Percentiles rank a stretch among this genome's conserved stretches.
These are phyloP conservation scores for Ophiostoma himal-ulmi DNA, from an alignment of 2,329 filamentous ascomycete genomes.

Conservation along the genomic window DNA sequence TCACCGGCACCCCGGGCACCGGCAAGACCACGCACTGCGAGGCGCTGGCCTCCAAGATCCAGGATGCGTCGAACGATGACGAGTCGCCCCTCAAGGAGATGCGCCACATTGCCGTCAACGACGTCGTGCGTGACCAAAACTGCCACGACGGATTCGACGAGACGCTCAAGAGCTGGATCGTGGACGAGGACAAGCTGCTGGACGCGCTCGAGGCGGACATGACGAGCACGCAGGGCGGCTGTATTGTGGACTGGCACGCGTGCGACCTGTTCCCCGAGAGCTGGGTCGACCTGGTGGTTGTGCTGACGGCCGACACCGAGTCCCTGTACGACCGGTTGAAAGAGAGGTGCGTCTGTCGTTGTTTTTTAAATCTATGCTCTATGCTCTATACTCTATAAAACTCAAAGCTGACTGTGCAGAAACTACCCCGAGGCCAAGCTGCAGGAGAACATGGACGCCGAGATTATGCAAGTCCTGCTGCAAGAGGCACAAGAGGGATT, in stretches of 20 bases:
- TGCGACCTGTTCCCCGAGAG: conserved; percentile 90
- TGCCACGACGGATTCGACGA: conserved; percentile 88
- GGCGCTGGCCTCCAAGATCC: conserved; percentile 64
- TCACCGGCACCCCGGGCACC: conserved; percentile 92
- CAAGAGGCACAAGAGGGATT: conserved; percentile 87
- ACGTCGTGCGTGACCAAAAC: conserved; percentile 79
- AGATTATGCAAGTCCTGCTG: conserved; percentile 93
- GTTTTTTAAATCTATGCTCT: not conserved
- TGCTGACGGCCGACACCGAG: conserved; percentile 74
- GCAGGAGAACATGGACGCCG: conserved; percentile 91
- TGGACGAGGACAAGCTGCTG: conserved; percentile 89
- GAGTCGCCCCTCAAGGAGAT: conserved; percentile 37
- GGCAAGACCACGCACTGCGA: conserved; percentile 94
- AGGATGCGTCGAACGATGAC: conserved; percentile 36
- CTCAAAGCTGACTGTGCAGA: conserved; percentile 35
- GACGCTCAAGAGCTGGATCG: conserved; percentile 79
- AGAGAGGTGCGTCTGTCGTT: conserved; percentile 57
- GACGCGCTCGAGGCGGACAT: conserved; percentile 73
- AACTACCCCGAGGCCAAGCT: conserved; percentile 82
- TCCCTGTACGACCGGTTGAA: conserved; percentile 78
- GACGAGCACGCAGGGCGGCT: conserved; percentile 72
- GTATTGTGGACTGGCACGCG: conserved; percentile 95
- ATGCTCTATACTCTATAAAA: not conserved
- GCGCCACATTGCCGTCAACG: conserved; percentile 80
- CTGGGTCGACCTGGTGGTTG: conserved; percentile 93